A percentile compares a stretch with the other conserved stretches of the same genome.
Conservation (phyloP, 352 stramenopile species). For the Globisporangium okanoganense region DNA sequence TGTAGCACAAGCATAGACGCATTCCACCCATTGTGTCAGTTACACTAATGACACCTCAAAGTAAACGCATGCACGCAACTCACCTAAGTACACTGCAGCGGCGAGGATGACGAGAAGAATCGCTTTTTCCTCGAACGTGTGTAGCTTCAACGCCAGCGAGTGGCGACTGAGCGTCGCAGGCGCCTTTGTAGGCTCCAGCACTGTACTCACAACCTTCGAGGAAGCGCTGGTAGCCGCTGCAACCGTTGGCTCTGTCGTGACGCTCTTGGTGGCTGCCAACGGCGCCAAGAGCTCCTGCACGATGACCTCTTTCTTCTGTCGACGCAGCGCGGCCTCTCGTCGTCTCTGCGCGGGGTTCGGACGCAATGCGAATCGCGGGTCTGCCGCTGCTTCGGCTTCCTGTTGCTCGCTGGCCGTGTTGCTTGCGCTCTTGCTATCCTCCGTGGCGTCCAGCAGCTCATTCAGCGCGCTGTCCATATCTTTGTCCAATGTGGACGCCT, state of each 20-base stretch:
- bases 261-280: not conserved
- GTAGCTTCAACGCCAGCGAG: slow-evolving; percentile 45
- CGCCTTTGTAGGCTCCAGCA: slow-evolving; percentile 6
- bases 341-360: slow-evolving; percentile 63
- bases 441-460: slow-evolving; percentile 34
- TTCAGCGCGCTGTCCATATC: slow-evolving; percentile 32
- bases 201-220: not conserved
- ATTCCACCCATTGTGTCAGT: slow-evolving; percentile 3
- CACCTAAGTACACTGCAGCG: slow-evolving; percentile 46
- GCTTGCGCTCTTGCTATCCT: slow-evolving; percentile 33
- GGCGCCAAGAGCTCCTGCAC: slow-evolving; percentile 49
- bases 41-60: not conserved
- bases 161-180: slow-evolving; percentile 50
- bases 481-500: slow-evolving; percentile 1
- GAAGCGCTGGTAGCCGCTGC: not conserved
- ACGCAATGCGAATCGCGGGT: slow-evolving; percentile 39
- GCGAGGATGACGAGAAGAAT: slow-evolving; percentile 50
- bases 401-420: slow-evolving; percentile 2
- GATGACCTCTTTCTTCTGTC: slow-evolving; percentile 53
- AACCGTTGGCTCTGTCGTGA: not conserved
- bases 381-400: not conserved
- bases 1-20: slow-evolving; percentile 11
- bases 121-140: slow-evolving; percentile 50
- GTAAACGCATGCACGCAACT: not conserved
- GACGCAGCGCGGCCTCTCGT: slow-evolving; percentile 56